Conservation (phyloP, 2,329 filamentous ascomycete genomes). For the Fusarium nodosum region DNA sequence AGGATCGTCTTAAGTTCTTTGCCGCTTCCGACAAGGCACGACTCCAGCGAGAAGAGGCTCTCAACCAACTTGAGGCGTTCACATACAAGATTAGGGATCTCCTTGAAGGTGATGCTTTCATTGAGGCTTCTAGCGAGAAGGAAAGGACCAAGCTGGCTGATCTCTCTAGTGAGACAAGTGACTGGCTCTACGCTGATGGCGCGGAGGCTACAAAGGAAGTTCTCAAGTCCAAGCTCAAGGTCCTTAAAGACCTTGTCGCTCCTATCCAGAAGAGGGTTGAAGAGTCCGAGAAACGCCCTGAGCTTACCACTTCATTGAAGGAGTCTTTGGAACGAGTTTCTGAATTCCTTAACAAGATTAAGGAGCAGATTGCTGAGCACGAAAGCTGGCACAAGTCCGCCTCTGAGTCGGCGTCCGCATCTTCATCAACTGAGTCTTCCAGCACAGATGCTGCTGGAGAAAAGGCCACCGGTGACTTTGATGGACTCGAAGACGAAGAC, state of each 20-base stretch:
- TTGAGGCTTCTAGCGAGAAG: constrained; percentile 75
- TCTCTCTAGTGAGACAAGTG: constrained; percentile 77
- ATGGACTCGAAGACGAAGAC: constrained; percentile 82
- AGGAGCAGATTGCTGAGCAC: constrained; percentile 76
- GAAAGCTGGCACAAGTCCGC: constrained; percentile 71
- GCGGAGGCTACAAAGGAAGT: constrained; percentile 79
- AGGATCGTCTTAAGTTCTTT: constrained; percentile 84
- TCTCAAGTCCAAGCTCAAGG: constrained; percentile 81
- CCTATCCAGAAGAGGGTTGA: constrained; percentile 82
- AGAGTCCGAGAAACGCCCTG: constrained; percentile 79
- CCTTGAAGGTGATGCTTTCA: constrained; percentile 81
- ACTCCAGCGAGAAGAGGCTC: constrained; percentile 81
- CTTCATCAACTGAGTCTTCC: constrained; percentile 57
- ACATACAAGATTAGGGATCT: constrained; percentile 91
- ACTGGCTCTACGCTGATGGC: constrained; percentile 93
- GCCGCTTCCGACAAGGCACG: constrained; percentile 86
- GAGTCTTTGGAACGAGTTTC: constrained; percentile 79
- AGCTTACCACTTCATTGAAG: constrained; percentile 75
- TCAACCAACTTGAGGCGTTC: constrained; percentile 94
- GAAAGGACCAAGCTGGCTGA: constrained; percentile 76
- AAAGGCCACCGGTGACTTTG: constrained; percentile 70
- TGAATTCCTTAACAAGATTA: constrained; percentile 77
- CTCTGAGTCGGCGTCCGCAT: constrained; percentile 64
- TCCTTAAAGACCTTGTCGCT: constrained; percentile 80
- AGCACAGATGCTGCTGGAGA: constrained; percentile 61